Base-by-base conservation (phyloP, 2,329 filamentous ascomycete species). In the Lecanosticta acicola region DNA sequence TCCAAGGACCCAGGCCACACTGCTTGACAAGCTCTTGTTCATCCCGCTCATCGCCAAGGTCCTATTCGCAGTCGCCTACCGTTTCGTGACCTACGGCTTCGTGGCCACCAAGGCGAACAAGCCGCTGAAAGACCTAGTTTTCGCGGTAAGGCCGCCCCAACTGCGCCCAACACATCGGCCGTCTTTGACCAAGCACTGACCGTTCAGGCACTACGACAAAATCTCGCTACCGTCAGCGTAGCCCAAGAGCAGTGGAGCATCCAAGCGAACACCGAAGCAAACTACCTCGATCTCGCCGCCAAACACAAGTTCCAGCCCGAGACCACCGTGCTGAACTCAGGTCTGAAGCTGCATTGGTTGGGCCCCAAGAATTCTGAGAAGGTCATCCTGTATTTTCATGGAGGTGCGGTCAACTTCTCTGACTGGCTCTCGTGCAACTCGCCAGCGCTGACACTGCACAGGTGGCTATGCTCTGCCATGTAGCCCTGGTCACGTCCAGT, bases 381-480 rank as follows among this genome's bases (percentile, higher is more conserved):
- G 34, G 48, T 71, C 2, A 58, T 75, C 7, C 53, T 76, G 1
- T 75, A 71, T 54, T 70, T 71, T 43, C 72, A 76, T 51, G 73
- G 72, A 13, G 79, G 79, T 36, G 17, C 14, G 35, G n/a, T n/a
- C n/a, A n/a, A n/a, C n/a, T n/a, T n/a, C n/a, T n/a, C n/a, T n/a
- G n/a, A n/a, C n/a, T n/a, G n/a, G n/a, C n/a, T n/a, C n/a, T n/a
- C n/a, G n/a, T n/a, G n/a, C n/a, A n/a, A n/a, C n/a, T n/a, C n/a
- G n/a, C n/a, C n/a, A n/a, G n/a, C n/a, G n/a, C n/a, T 37, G 11
- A 5, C 5, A 37, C 10, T 5, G 5, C 7, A 11, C 24, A 29
- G 24, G 24, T 19, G 79, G 79, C 3, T 83, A 78, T 55, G 70
- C 70, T 2, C 46, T 78, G 5, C 68, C 77, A 2, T 70, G 69